Evolutionary conservation across 1,284 basidiomycete genomes (phyloP).

Genomic region (Athelia psychrophila): DNA sequence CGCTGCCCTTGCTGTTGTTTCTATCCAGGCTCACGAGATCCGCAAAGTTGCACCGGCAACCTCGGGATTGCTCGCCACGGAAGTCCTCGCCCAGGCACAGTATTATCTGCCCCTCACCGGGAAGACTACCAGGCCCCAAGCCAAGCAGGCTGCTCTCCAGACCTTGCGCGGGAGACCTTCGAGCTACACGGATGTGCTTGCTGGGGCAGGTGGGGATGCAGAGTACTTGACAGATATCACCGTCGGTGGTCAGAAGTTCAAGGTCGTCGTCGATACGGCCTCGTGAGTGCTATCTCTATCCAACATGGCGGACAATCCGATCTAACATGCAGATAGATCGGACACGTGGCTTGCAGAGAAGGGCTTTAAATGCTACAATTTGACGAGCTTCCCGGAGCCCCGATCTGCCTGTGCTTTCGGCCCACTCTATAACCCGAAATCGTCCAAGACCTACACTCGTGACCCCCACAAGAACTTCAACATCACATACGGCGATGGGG

Average conservation of each 20-base stretch:
- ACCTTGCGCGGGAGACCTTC: conserved; percentile 1
- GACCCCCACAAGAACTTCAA: conserved; percentile 21
- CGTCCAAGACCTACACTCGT: conserved; percentile 16
- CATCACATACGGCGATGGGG: conserved; percentile 17
- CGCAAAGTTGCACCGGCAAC: conserved; percentile 1
- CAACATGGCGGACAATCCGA: background rate
- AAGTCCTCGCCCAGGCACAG: conserved; percentile 9
- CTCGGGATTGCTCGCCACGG: background rate
- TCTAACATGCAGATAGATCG: conserved; percentile 11
- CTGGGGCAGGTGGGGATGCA: conserved; percentile 18
- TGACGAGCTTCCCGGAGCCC: conserved; percentile 9
- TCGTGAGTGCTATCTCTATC: conserved; percentile 7
- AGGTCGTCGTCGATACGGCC: conserved; percentile 17
- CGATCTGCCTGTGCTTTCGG: conserved; percentile 17
- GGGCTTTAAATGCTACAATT: conserved; percentile 20
- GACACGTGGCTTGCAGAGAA: conserved; percentile 20
- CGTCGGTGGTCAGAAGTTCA: conserved; percentile 20
- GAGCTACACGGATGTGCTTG: conserved; percentile 8
- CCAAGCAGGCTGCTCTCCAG: conserved; percentile 10
- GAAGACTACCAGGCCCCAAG: conserved; percentile 7
- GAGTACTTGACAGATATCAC: conserved; percentile 21
- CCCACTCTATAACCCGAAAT: conserved; percentile 13
- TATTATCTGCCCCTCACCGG: conserved; percentile 11
- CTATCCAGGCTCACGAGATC: background rate
- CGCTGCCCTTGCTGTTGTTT: background rate